phyloP scores from a whole-genome alignment of 2,329 filamentous ascomycete genomes.

The Trichophyton rubrum region DNA sequence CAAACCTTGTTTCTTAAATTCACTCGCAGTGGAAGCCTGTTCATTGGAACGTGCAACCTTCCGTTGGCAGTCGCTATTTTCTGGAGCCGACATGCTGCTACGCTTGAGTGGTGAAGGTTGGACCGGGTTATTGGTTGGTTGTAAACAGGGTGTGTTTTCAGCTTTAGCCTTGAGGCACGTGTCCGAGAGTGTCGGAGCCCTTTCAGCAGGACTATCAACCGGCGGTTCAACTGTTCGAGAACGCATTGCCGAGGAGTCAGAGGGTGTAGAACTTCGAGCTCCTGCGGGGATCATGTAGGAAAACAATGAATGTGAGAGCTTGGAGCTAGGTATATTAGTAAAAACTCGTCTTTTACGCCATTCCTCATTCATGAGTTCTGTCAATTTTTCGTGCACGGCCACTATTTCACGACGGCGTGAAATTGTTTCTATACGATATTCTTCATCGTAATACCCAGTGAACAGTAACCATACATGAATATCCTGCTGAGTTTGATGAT shows the following conservation, averaged over 20 bases:
- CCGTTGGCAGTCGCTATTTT: neutral
- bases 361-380: slow-evolving; percentile 13
- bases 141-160: neutral
- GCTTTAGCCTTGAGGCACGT: neutral
- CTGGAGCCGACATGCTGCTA: neutral
- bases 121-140: neutral
- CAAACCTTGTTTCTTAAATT: neutral
- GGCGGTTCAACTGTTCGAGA: neutral
- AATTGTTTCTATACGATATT: slow-evolving; percentile 20
- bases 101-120: neutral
- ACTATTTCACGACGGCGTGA: slow-evolving; percentile 17
- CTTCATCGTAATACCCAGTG: slow-evolving; percentile 24
- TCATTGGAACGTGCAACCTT: neutral
- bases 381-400: slow-evolving; percentile 22
- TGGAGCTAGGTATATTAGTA: slow-evolving; percentile 1
- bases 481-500: slow-evolving; percentile 14
- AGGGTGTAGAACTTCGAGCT: neutral
- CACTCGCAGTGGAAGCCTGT: no score
- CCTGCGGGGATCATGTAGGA: neutral
- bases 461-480: slow-evolving; percentile 26
- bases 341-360: slow-evolving; percentile 11
- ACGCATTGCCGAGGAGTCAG: neutral
- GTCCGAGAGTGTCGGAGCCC: no score
- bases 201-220: neutral
- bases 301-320: neutral